Evolutionary conservation across 169 alveolate species (phyloP), one percentile per base, ranked within the genome.

Genomic region (Theileria annulata): DNA sequence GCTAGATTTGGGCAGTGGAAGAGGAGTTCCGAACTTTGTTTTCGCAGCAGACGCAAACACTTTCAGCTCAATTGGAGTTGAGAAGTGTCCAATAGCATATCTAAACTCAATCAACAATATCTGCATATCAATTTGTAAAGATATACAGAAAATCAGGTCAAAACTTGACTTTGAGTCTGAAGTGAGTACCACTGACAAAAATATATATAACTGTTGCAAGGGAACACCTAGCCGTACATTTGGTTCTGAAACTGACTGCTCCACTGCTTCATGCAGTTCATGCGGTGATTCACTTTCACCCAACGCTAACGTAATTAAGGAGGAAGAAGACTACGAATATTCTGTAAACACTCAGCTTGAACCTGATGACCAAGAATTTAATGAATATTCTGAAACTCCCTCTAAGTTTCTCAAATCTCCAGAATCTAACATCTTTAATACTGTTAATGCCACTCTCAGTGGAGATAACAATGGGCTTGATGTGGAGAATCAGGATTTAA

Each of bases 1-100:
- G 51, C 63, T 88, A 58, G 96, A 93, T 56, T 80, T 93, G 33
- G 96, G 96, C 19, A 92, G 96, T 54, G 96, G 96, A 1, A 75
- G 96, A 21, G 96, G 96, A 9, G 95, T 86, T 3, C 96, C 96
- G 12, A 92, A 82, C 69, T 75, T 89, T 21, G 80, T 88, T 30
- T 88, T 89, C 35, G 75, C 93, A 4, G 73, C 37, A 54, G 86
- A 82, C 28, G 82, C 35, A 33, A 66, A 31, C 47, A 71, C 75
- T 37, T 88, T 88, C 69, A 79, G 93, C 31, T 87, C 93, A 35
- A 71, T 88, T 27, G 93, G 93, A 3, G 77, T 88, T 12, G 93
- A 88, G 63, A 37, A 66, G 67, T 82, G 89, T 48, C 86, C 89
- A 3, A 62, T 76, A 35, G 69, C 81, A 51, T 82, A 82, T 48